Conservation (phyloP, 805 yeast species). For the Saccharomycopsis oosterbeekiorum region DNA sequence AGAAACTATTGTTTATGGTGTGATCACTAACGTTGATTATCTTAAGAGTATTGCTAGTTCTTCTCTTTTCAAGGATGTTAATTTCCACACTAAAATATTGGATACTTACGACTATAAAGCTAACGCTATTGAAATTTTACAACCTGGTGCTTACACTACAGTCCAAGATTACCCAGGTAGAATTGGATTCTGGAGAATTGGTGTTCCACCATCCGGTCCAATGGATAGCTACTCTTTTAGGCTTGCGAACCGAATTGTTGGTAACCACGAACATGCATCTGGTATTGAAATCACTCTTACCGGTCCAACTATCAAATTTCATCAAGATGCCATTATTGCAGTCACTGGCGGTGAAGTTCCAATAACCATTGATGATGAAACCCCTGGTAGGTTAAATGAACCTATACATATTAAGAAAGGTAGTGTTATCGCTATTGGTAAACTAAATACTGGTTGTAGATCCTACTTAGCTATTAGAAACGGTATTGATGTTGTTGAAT, state of each 20-base stretch:
- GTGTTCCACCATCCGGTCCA: conserved; percentile 98
- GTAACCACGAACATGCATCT: conserved; percentile 73
- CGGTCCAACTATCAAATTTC: conserved; percentile 84
- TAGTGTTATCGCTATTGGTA: conserved; percentile 72
- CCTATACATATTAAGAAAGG: conserved; percentile 69
- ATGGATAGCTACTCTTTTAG: conserved; percentile 92
- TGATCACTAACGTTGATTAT: conserved; percentile 84
- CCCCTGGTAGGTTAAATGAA: conserved; percentile 41
- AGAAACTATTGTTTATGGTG: conserved; percentile 83
- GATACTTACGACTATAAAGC: conserved; percentile 76
- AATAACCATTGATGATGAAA: conserved; percentile 26
- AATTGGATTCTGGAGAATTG: conserved; percentile 75
- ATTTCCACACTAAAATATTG: conserved; percentile 79
- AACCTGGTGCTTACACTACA: conserved; percentile 93
- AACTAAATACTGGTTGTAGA: conserved; percentile 75
- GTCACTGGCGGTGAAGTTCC: conserved; percentile 79
- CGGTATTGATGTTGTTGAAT: conserved; percentile 89
- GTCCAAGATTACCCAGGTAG: conserved; percentile 96
- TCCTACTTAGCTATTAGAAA: conserved; percentile 84
- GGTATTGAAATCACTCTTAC: conserved; percentile 81
- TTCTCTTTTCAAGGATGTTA: conserved; percentile 70
- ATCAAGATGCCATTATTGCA: conserved; percentile 66
- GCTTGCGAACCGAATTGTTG: conserved; percentile 82
- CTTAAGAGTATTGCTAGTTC: conserved; percentile 78
- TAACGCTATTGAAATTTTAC: conserved; percentile 70